Evolutionary conservation across 441 rosid genomes (phyloP).

Genomic region (Adansonia rubrostipa): DNA sequence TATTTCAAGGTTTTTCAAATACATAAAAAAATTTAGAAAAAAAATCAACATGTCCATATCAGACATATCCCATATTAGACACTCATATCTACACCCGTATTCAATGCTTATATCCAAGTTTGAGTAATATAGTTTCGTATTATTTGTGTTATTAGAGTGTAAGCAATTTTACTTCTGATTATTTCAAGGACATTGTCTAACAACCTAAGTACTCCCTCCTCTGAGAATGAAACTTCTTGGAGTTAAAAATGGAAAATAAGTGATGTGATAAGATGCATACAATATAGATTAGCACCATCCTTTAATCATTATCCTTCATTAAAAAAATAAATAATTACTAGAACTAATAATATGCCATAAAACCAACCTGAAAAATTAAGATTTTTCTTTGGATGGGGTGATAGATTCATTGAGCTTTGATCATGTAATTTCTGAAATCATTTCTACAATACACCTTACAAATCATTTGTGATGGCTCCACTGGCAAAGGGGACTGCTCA

Average conservation of each 20-base stretch:
- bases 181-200: background rate
- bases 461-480: background rate
- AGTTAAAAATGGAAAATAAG: background rate
- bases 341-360: background rate
- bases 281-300: background rate
- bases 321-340: background rate
- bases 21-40: no score
- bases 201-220: background rate
- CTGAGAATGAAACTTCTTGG: background rate
- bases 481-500: background rate
- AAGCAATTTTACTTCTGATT: background rate
- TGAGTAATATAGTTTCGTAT: no score
- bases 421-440: background rate
- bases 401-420: background rate
- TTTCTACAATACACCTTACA: background rate
- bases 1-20: no score
- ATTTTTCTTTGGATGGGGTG: background rate
- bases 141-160: background rate
- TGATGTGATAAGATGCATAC: background rate
- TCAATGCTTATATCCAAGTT: no score
- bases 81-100: no score
- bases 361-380: constrained; percentile 1
- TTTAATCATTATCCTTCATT: background rate
- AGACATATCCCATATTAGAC: no score
- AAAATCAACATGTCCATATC: no score